Percentiles rank a stretch among this genome's conserved stretches.
These are phyloP conservation scores for Moringa oleifera DNA, from an alignment of 345 rosid genomes.

Conservation along the genomic window DNA sequence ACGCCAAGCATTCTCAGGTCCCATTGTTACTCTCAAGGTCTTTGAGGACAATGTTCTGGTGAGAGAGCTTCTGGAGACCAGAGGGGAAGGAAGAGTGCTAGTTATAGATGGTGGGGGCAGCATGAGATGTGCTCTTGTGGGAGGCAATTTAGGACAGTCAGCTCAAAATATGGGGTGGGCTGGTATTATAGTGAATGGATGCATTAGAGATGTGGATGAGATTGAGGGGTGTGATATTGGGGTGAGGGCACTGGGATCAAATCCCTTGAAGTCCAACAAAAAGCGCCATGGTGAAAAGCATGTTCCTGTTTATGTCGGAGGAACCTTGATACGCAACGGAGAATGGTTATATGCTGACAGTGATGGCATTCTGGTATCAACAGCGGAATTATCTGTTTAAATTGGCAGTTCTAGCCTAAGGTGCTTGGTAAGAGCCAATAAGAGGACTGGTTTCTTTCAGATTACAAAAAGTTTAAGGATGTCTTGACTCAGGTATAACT, in stretches of 20 bases:
- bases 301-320: slow-evolving; percentile 50
- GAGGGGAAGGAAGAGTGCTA: slow-evolving; percentile 76
- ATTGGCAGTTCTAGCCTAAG: too few species aligned
- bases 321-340: slow-evolving; percentile 55
- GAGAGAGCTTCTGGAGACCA: slow-evolving; percentile 60
- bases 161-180: slow-evolving; percentile 87
- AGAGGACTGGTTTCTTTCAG: too few species aligned
- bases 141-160: slow-evolving; percentile 67
- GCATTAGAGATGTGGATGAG: slow-evolving; percentile 83
- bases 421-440: too few species aligned
- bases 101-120: slow-evolving; percentile 91
- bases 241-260: slow-evolving; percentile 72
- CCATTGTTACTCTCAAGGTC: slow-evolving; percentile 67
- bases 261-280: slow-evolving; percentile 73
- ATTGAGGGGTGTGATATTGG: slow-evolving; percentile 70
- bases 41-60: slow-evolving; percentile 87
- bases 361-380: slow-evolving; percentile 73
- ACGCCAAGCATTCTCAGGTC: slow-evolving; percentile 60
- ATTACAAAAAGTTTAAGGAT: too few species aligned
- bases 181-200: slow-evolving; percentile 74
- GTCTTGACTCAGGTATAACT: too few species aligned
- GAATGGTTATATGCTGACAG: slow-evolving; percentile 90
- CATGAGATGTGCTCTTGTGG: slow-evolving; percentile 75
- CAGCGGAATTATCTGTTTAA: slow-evolving; percentile 43
- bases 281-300: slow-evolving; percentile 76